These are phyloP conservation scores for Prunus yedoensis DNA, from an alignment of 331 rosid species.

Conservation along the genomic window DNA sequence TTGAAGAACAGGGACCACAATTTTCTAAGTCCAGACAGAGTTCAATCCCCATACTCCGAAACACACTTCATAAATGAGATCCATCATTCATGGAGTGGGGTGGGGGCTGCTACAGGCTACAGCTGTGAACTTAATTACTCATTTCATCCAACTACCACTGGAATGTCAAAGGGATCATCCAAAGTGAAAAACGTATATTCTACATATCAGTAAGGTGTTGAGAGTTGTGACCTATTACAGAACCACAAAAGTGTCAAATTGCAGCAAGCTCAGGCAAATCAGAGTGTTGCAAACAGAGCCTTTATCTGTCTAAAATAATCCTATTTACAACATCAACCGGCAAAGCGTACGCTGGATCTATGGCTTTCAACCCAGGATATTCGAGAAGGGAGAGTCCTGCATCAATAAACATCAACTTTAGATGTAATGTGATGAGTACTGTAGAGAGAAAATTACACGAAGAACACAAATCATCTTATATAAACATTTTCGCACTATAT, in stretches of 20 bases:
- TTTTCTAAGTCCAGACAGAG: not conserved
- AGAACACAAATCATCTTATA: not conserved
- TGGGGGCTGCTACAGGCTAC: not conserved
- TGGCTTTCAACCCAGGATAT: constrained; percentile 80
- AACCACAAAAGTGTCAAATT: not conserved
- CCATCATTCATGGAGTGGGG: not conserved
- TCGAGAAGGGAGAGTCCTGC: constrained; percentile 93
- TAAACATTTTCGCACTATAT: not conserved
- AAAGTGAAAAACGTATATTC: not conserved
- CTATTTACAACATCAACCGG: constrained; percentile 74
- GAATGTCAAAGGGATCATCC: not conserved
- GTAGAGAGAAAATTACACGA: not conserved
- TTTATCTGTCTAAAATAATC: constrained; percentile 43
- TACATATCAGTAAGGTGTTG: constrained; percentile 8
- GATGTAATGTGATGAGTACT: not conserved
- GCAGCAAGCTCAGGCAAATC: not conserved
- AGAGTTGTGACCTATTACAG: not conserved
- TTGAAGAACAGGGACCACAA: not conserved
- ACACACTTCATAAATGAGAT: not conserved
- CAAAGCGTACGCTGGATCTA: constrained; percentile 79
- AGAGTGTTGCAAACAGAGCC: not conserved
- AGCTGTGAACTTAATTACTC: not conserved
- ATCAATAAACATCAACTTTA: constrained; percentile 17
- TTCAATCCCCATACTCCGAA: not conserved
- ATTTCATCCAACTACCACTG: not conserved